Evolutionary conservation across 2,329 filamentous ascomycete genomes (phyloP), one percentile per base, ranked within the genome.

Genomic region (Fusarium sp.): DNA sequence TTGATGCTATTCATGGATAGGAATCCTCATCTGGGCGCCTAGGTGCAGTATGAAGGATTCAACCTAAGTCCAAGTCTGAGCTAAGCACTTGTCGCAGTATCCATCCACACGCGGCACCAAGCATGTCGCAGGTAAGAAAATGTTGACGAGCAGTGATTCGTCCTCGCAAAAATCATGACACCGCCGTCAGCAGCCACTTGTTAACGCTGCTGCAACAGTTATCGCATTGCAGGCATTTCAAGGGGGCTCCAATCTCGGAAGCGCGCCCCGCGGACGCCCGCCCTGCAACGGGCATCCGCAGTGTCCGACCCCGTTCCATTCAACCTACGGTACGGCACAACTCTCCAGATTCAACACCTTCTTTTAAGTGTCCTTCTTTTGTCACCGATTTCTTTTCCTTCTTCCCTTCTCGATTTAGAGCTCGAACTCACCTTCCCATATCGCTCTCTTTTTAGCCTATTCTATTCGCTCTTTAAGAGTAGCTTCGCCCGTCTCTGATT

Each of bases 161-260:
- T 20, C n/a, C 30, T 60, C 30, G 16, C 34, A 66, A 20, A 52
- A 43, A 23, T 23, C 23, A 39, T 23, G n/a, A 23, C 34, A 68
- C 54, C 58, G 52, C 41, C 41, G 60, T 62, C 67, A 73, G 25
- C 56, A 50, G 56, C 52, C 62, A 64, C 43, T 66, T 27, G 39
- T 60, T 13, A 27, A 59, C 34, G 37, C 23, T 62, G 35, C 45
- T 64, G 62, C 50, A 57, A 25, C 37, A 45, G 39, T 34, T 37
- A n/a, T 56, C 30, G 57, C 30, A 11, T 41, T 64, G 52, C 61
- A 69, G 30, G 50, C 57, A 48, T 65, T 66, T 54, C 54, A 62
- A 48, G 52, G 71, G 66, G 72, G 45, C 35, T 64, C 65, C 59
- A 77, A 77, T 77, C 66, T 77, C 75, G 73, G 66, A 64, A 66